phyloP scores from a whole-genome alignment of 768 basidiomycete genomes.

The Tulasnella sp. region DNA sequence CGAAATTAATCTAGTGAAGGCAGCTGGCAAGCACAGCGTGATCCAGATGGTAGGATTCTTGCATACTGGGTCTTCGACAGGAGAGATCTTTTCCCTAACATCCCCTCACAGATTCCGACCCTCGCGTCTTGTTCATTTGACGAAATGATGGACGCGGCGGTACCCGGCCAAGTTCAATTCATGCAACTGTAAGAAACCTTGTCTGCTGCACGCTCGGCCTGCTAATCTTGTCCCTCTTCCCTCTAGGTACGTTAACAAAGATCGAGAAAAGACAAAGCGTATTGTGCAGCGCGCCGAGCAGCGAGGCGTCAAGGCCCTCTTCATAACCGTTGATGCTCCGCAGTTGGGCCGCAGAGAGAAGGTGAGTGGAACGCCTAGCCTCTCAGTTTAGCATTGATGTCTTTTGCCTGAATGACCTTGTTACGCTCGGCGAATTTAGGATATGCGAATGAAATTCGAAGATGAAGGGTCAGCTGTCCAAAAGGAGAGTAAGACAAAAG shows the following conservation, averaged over 20 bases:
- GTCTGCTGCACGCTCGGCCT: background rate
- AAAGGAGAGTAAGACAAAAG: conserved; percentile 36
- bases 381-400: too few relatives aligned
- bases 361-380: conserved; percentile 27
- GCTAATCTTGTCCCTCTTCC: background rate
- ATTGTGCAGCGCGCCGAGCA: conserved; percentile 84
- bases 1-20: conserved; percentile 81
- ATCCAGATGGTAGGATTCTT: conserved; percentile 58
- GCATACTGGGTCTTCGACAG: background rate
- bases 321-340: conserved; percentile 97
- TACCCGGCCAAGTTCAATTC: conserved; percentile 71
- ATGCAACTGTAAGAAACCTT: conserved; percentile 56
- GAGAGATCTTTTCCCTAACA: background rate
- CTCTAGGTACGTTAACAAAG: conserved; percentile 79
- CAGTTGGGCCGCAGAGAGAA: conserved; percentile 91
- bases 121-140: conserved; percentile 93
- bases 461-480: conserved; percentile 53
- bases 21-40: conserved; percentile 67
- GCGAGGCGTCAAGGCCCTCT: conserved; percentile 84
- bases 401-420: background rate
- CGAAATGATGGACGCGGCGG: conserved; percentile 81
- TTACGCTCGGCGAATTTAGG: too few relatives aligned
- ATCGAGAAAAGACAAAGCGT: conserved; percentile 72
- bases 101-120: conserved; percentile 69
- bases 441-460: conserved; percentile 95